Evolutionary conservation across 305 asterid species (phyloP).

Genomic region (Ilex paraguariensis): DNA sequence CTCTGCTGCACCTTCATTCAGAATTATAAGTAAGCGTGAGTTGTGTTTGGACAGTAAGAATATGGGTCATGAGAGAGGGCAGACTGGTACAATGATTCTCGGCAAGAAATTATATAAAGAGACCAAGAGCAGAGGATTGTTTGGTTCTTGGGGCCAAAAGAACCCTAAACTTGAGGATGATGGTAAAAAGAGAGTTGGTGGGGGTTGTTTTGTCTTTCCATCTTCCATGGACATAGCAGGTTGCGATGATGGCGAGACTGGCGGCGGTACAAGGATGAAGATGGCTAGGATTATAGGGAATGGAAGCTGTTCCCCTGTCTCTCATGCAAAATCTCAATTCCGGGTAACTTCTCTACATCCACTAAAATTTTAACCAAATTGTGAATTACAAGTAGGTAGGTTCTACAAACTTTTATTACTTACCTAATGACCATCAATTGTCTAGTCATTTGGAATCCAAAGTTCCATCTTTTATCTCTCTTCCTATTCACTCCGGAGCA

Average conservation of each 20-base stretch:
- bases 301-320: conserved; percentile 43
- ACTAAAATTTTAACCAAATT: no score
- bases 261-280: conserved; percentile 6
- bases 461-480: no score
- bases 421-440: neutral
- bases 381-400: no score
- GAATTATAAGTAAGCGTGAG: conserved; percentile 38
- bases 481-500: no score
- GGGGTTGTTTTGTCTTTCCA: conserved; percentile 24
- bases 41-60: no score
- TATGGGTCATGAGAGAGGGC: conserved; percentile 15
- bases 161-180: conserved; percentile 17
- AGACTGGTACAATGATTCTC: conserved; percentile 14
- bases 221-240: conserved; percentile 16
- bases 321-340: conserved; percentile 41
- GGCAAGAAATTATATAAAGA: conserved; percentile 10
- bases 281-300: conserved; percentile 30
- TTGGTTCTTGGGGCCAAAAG: conserved; percentile 29
- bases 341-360: conserved; percentile 38
- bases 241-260: conserved; percentile 8
- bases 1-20: conserved; percentile 49
- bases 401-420: conserved; percentile 1
- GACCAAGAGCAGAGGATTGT: conserved; percentile 20
- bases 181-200: conserved; percentile 26
- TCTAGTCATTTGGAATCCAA: no score